Conservation (phyloP, 2,329 filamentous ascomycete species). For the Fusarium begoniae region DNA sequence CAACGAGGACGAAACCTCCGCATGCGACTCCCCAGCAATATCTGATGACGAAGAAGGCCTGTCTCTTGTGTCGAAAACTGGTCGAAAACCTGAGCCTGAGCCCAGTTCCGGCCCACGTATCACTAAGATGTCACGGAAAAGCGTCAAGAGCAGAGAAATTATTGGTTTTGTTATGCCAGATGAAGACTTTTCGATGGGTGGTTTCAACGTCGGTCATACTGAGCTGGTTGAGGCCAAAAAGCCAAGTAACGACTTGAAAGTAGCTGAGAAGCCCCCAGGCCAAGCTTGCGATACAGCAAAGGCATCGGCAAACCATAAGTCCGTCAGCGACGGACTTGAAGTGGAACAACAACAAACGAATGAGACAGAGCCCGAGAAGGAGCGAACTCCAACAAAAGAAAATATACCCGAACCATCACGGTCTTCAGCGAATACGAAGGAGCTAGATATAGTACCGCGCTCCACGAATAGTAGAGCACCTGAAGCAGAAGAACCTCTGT, state of each 20-base stretch:
- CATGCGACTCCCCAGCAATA: neutral
- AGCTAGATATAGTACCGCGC: neutral
- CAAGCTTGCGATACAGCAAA: neutral
- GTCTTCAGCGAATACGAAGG: neutral
- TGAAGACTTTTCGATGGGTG: slow-evolving; percentile 20
- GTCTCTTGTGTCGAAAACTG: neutral
- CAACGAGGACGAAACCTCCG: slow-evolving; percentile 1
- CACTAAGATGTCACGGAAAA: slow-evolving; percentile 52
- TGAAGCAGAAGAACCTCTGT: neutral
- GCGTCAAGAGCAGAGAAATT: slow-evolving; percentile 58
- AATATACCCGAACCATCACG: neutral
- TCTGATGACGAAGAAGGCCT: neutral
- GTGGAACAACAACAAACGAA: neutral
- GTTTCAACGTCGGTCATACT: slow-evolving; percentile 22
- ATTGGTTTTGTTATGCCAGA: slow-evolving; percentile 49
- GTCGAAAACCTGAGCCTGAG: neutral
- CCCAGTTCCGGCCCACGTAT: slow-evolving; percentile 48
- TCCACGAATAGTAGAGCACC: neutral
- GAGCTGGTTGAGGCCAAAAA: neutral
- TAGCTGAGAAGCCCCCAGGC: neutral
- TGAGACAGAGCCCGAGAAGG: neutral
- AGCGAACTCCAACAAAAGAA: neutral
- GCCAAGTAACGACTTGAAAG: neutral
- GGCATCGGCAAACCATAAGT: neutral
- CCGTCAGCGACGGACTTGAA: neutral